Conservation (phyloP, 1,284 basidiomycete genomes). For the Coniferiporia weirii region DNA sequence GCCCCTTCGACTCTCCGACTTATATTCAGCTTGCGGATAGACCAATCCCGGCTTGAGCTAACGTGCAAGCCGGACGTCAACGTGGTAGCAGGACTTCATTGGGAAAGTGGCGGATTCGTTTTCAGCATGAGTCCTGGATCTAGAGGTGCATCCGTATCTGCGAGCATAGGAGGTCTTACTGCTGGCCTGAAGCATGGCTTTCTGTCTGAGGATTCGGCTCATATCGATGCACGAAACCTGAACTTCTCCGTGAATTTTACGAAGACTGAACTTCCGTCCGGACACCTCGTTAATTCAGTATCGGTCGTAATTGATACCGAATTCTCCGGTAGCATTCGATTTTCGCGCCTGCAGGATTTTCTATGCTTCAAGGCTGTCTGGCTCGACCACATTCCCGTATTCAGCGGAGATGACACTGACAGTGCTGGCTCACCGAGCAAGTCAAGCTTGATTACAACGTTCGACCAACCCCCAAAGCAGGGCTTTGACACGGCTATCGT, state of each 20-base stretch:
- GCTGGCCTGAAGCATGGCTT: constrained; percentile 77
- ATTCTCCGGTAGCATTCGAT: constrained; percentile 65
- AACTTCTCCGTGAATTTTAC: constrained; percentile 65
- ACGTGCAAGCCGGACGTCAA: constrained; percentile 88
- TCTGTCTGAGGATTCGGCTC: constrained; percentile 73
- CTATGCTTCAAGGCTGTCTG: constrained; percentile 88
- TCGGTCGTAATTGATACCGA: constrained; percentile 74
- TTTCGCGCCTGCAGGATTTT: constrained; percentile 80
- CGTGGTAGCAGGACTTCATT: constrained; percentile 78
- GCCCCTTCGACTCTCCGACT: constrained; percentile 54
- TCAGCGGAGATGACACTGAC: constrained; percentile 38
- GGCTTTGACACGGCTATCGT: constrained; percentile 56
- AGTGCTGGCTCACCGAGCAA: constrained; percentile 22
- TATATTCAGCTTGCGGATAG: constrained; percentile 83
- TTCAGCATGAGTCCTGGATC: constrained; percentile 70
- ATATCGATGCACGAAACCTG: constrained; percentile 70
- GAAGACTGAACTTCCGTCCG: constrained; percentile 38
- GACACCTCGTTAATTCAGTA: constrained; percentile 47
- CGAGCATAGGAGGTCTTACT: constrained; percentile 74
- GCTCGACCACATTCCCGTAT: constrained; percentile 77
- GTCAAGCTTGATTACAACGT: constrained; percentile 16
- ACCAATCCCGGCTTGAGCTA: constrained; percentile 77
- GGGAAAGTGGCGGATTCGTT: constrained; percentile 89
- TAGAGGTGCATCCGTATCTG: constrained; percentile 66
- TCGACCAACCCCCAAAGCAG: constrained; percentile 31